Evolutionary conservation across 768 basidiomycete genomes (phyloP), one percentile per base, ranked within the genome.

Genomic region (Mrakia frigida): DNA sequence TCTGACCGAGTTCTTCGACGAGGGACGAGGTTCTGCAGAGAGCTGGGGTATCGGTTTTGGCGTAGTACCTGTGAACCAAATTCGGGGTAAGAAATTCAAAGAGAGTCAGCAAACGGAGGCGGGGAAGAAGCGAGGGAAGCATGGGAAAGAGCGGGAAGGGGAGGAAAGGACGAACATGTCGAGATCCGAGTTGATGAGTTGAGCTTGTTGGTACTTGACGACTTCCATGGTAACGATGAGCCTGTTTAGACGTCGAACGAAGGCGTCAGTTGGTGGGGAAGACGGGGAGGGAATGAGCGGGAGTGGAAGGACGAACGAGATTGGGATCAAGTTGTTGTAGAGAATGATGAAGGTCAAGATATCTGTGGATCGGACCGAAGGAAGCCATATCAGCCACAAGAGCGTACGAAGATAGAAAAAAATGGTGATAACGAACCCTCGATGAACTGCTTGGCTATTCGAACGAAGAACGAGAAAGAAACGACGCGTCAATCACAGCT

Each of bases 181-280:
- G 70, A 96, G 88, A 84, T 96, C 97, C 35, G 89, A 94, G 83
- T 98, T 99, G 86, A 99, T 99, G 72, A 98, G 87, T 50, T 92
- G 91, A 1, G 97, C 95, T 85, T 98, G 97, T 83, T 97, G 94
- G 81, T 91, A 98, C 83, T 98, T 98, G 85, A 99, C 97, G 46
- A 98, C 92, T 85, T 99, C 97, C 91, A 98, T 98, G 5, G 97
- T 98, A 80, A 99, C 97, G 80, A 98, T 96, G 80, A 99, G 90
- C 0, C 85, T 86, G 78, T 28, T 23, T 60, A 2, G 25, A 31
- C 53, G 28, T 39, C 63, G n/a, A 0, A 21, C 31, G 52, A 50
- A 13, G 68, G 39, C 16, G 39, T 60, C 43, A 50, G 71, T 68
- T 18, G 35, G 11, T 10, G 52, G 74, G 72, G 46, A 21, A 69